These are phyloP conservation scores for Penicillium angulare DNA, from an alignment of 495 filamentous ascomycete species.

Conservation along the genomic window DNA sequence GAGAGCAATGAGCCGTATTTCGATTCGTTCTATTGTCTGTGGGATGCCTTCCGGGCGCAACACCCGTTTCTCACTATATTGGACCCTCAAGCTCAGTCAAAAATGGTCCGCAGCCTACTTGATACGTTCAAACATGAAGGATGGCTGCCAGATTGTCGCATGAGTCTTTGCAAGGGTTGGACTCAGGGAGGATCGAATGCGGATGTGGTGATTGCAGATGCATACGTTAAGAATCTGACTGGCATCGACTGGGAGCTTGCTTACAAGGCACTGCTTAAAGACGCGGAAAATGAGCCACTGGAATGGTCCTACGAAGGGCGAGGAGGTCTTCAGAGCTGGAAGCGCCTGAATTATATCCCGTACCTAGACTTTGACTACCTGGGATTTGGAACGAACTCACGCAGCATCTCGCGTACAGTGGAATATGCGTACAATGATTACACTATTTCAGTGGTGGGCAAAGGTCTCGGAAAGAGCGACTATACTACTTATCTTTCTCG, in stretches of 20 bases:
- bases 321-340: conserved; percentile 69
- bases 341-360: conserved; percentile 65
- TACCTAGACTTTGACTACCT: conserved; percentile 67
- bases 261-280: conserved; percentile 69
- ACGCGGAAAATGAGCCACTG: conserved; percentile 72
- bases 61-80: conserved; percentile 68
- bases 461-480: conserved; percentile 50
- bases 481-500: conserved; percentile 60
- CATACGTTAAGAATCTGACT: conserved; percentile 64
- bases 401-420: conserved; percentile 68
- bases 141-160: conserved; percentile 68
- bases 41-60: conserved; percentile 72
- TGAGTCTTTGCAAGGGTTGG: conserved; percentile 66
- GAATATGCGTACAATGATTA: conserved; percentile 81
- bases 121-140: conserved; percentile 72
- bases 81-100: conserved; percentile 60
- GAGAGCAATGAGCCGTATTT: conserved; percentile 70
- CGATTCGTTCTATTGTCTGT: conserved; percentile 74
- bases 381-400: conserved; percentile 68
- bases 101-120: conserved; percentile 67
- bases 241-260: conserved; percentile 67
- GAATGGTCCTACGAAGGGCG: conserved; percentile 72
- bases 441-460: conserved; percentile 60
- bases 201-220: conserved; percentile 67
- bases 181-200: conserved; percentile 80